Percentiles rank a stretch among this genome's conserved stretches.
Evolutionary conservation across 2,329 filamentous ascomycete species (phyloP).

Genomic region (Apiospora pterosperma): DNA sequence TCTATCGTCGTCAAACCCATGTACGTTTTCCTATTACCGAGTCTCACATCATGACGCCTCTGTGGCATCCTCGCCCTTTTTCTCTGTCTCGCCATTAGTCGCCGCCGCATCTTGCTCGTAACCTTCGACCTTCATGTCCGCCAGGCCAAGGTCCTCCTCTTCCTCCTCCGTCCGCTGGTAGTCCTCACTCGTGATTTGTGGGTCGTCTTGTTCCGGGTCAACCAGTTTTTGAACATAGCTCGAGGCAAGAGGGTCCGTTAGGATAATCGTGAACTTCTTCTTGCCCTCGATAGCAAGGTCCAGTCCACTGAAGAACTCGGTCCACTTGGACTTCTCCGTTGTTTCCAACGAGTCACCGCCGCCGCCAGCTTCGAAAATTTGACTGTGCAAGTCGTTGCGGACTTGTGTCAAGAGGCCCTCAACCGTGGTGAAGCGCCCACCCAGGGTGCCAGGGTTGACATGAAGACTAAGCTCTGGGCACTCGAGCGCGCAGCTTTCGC

Average conservation of each 20-base stretch:
- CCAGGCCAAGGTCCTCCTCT: constrained; percentile 86
- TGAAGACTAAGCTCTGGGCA: constrained; percentile 84
- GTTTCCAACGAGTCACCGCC: constrained; percentile 76
- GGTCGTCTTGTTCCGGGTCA: constrained; percentile 66
- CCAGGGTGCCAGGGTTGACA: constrained; percentile 90
- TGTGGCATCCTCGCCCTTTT: not conserved
- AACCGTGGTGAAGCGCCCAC: constrained; percentile 93
- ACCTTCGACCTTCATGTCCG: constrained; percentile 88
- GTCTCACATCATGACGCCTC: not conserved
- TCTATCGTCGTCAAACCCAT: constrained; percentile 1
- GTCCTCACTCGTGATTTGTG: constrained; percentile 74
- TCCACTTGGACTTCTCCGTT: constrained; percentile 70
- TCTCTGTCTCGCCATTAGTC: not conserved
- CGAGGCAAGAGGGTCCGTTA: constrained; percentile 85
- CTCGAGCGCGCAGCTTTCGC: constrained; percentile 82
- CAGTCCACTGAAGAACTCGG: constrained; percentile 73
- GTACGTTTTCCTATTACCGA: not conserved
- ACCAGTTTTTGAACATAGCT: constrained; percentile 93
- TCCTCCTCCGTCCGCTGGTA: constrained; percentile 89
- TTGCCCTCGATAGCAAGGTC: constrained; percentile 77
- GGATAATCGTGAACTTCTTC: constrained; percentile 74
- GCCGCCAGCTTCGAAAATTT: constrained; percentile 76
- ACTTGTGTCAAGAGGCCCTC: constrained; percentile 93
- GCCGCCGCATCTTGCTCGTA: constrained; percentile 60
- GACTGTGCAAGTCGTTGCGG: constrained; percentile 79